Evolutionary conservation across 1,139 yeast genomes (phyloP), one percentile per base, ranked within the genome.

Genomic region (Candida pseudoviswanathii): DNA sequence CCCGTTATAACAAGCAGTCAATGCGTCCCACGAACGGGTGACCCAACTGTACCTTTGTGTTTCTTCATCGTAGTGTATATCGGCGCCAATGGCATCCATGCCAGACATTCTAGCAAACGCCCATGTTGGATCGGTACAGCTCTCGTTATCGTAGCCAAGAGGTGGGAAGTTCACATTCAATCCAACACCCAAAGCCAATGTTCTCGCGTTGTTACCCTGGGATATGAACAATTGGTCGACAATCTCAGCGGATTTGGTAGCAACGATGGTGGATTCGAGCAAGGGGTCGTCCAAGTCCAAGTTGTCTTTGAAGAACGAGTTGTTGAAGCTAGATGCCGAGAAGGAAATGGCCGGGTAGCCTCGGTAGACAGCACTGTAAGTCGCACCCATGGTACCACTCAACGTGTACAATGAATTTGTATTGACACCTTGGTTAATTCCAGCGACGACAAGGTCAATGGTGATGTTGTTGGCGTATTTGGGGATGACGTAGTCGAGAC

Each of bases 361-460:
- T 58, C 79, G 66, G 66, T 73, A 73, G 41, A 74, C 71, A 33
- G 78, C 64, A 52, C 65, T 65, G 65, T 74, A 73, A 48, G 77
- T 61, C 46, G 80, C 80, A 57, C 77, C 79, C 57, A 74, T 69
- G 41, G 81, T 76, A 54, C 80, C 81, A 16, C 77, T 70, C 46
- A 70, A 54, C 40, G 80, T 70, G 55, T 77, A 41, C 75, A 68
- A 56, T 65, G 53, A 65, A 76, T 76, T 48, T 66, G 60, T 16
- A 16, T 16, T 16, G 16, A 16, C 16, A 54, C 80, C 81, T 63
- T 76, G 80, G 58, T 76, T 76, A 40, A 80, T 79, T 52, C 80
- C 80, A 44, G 72, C 60, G 46, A 76, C 78, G 51, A 75, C 71
- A 62, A 76, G 68, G 62, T 76, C 81, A 41, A 53, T 44, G 31